Conservation (phyloP, 805 yeast genomes). For the Schwanniomyces occidentalis region DNA sequence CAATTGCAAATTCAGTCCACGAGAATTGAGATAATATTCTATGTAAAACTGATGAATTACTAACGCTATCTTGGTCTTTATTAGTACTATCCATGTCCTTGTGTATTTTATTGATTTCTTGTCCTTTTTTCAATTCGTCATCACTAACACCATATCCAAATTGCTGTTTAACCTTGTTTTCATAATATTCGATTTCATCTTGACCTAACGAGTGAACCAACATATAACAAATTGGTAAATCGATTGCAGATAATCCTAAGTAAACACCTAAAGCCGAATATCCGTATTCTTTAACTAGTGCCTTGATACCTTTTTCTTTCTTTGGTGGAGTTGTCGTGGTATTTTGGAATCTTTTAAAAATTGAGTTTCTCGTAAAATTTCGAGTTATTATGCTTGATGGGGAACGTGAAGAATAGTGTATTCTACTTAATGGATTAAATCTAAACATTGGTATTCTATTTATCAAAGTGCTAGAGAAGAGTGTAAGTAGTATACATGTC, state of each 20-base stretch:
- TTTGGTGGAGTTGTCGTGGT: slow-evolving; percentile 15
- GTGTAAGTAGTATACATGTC: too few relatives aligned
- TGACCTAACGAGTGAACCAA: slow-evolving; percentile 87
- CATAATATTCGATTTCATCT: slow-evolving; percentile 70
- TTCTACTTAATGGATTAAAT: slow-evolving; percentile 11
- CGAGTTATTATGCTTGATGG: not conserved
- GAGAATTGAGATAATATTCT: slow-evolving; percentile 40
- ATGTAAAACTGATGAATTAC: slow-evolving; percentile 5
- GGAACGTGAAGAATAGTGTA: slow-evolving; percentile 1
- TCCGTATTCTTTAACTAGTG: slow-evolving; percentile 81
- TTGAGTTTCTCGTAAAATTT: slow-evolving; percentile 1
- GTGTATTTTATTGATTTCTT: slow-evolving; percentile 32
- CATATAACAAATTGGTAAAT: slow-evolving; percentile 79
- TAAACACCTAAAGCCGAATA: slow-evolving; percentile 89
- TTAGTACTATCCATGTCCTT: slow-evolving; percentile 21
- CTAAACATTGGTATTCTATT: too few relatives aligned
- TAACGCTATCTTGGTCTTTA: slow-evolving; percentile 7
- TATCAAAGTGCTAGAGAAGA: too few relatives aligned
- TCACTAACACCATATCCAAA: slow-evolving; percentile 63
- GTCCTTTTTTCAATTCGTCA: slow-evolving; percentile 39
- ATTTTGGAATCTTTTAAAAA: slow-evolving; percentile 18
- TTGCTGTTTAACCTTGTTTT: slow-evolving; percentile 56
- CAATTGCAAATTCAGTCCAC: slow-evolving; percentile 84
- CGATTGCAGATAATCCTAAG: slow-evolving; percentile 67
- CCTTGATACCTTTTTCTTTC: slow-evolving; percentile 53